A percentile compares a stretch with the other conserved stretches of the same genome.
phyloP scores from a whole-genome alignment of 1,284 basidiomycete genomes.

The Inonotus hispidus region DNA sequence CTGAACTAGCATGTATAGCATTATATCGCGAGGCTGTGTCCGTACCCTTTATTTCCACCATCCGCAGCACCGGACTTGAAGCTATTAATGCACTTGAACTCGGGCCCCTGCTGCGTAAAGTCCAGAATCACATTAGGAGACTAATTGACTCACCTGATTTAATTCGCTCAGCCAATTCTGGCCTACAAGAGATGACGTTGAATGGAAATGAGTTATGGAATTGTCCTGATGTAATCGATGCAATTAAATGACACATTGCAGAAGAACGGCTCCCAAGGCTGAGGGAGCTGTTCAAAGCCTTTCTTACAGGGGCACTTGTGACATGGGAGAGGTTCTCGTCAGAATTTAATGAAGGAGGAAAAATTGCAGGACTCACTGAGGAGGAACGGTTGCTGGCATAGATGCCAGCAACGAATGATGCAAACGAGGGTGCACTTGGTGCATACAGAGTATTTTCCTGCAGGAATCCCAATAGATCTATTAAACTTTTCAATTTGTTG shows the following conservation, averaged over 20 bases:
- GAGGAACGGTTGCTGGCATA: neutral
- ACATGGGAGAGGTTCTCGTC: neutral
- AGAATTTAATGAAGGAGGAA: neutral
- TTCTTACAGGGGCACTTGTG: neutral
- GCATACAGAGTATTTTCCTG: neutral
- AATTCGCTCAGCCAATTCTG: constrained; percentile 17
- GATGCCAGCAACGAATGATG: constrained; percentile 12
- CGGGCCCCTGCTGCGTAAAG: constrained; percentile 24
- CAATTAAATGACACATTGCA: neutral
- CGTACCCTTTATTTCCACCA: constrained; percentile 28
- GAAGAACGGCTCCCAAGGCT: neutral
- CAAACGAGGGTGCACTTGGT: constrained; percentile 5
- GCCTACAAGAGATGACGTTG: constrained; percentile 4
- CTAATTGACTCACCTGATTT: constrained; percentile 24
- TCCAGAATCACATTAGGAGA: constrained; percentile 21
- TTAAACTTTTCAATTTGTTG: neutral
- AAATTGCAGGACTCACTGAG: neutral
- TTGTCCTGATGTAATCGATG: neutral
- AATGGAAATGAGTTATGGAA: constrained; percentile 6
- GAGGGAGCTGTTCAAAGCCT: neutral
- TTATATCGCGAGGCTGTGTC: constrained; percentile 29
- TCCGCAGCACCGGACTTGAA: constrained; percentile 20
- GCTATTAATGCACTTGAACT: constrained; percentile 24
- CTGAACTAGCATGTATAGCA: constrained; percentile 30
- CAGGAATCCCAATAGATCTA: neutral